phyloP scores from a whole-genome alignment of 305 asterid genomes.

The Fraxinus xanthoxyloides region DNA sequence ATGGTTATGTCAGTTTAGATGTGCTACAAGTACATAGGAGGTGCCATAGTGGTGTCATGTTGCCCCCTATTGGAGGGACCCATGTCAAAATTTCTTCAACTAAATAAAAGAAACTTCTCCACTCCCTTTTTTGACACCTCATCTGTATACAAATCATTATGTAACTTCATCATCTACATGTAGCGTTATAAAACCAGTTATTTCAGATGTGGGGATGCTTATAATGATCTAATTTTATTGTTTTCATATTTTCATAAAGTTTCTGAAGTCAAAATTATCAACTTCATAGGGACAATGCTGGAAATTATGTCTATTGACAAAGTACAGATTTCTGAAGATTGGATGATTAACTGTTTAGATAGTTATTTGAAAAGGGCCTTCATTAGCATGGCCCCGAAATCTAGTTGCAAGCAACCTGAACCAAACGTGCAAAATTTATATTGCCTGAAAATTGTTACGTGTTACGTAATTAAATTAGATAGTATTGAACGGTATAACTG shows the following conservation, averaged over 20 bases:
- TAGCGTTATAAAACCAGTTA: background rate
- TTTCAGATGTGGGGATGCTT: conserved; percentile 4
- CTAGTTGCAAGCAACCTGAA: background rate
- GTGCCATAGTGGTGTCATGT: no score
- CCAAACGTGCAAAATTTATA: background rate
- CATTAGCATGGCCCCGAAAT: background rate
- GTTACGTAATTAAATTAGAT: background rate
- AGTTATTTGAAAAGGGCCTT: background rate
- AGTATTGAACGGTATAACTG: background rate
- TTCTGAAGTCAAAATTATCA: background rate
- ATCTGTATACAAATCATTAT: background rate
- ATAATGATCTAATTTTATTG: background rate
- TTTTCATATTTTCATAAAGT: background rate
- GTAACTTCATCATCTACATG: no score
- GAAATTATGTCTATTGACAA: background rate
- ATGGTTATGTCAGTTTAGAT: background rate
- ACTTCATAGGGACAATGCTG: background rate
- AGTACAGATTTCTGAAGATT: background rate
- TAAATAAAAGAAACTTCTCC: no score
- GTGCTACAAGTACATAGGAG: no score
- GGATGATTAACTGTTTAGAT: background rate
- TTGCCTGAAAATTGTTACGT: background rate
- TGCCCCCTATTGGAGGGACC: no score
- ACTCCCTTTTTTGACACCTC: background rate
- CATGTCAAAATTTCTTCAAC: background rate